Conservation (phyloP, 2,329 filamentous ascomycete genomes). For the Exutisphaerella laricina region DNA sequence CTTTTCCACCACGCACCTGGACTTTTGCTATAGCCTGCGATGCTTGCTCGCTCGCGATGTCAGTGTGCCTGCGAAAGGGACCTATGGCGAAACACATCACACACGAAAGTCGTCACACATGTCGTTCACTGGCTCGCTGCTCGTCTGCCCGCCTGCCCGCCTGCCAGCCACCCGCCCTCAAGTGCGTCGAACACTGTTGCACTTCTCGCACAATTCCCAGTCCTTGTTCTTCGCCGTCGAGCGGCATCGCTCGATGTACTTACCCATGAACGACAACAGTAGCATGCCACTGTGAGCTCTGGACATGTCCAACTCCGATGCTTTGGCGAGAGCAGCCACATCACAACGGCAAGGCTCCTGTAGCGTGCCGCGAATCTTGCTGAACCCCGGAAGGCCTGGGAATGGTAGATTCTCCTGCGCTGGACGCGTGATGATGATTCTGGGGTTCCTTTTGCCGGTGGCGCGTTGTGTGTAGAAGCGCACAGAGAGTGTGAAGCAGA, state of each 20-base stretch:
- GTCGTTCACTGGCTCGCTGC: neutral
- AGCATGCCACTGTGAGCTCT: neutral
- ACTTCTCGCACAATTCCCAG: constrained; percentile 3
- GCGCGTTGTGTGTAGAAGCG: neutral
- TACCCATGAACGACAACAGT: neutral
- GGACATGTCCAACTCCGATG: neutral
- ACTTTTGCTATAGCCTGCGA: too few relatives aligned
- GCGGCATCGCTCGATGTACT: neutral
- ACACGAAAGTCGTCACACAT: too few relatives aligned
- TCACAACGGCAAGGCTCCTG: constrained; percentile 9
- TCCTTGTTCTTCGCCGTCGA: neutral
- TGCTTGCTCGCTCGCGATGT: too few relatives aligned
- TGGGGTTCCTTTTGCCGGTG: neutral
- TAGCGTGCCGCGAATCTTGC: constrained; percentile 2
- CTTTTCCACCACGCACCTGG: too few relatives aligned
- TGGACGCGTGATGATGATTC: neutral
- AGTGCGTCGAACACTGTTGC: constrained; percentile 2
- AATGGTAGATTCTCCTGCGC: neutral
- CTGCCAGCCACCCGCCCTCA: neutral
- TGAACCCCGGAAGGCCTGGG: constrained; percentile 1
- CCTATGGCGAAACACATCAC: too few relatives aligned
- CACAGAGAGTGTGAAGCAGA: neutral
- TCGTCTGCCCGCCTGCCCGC: neutral
- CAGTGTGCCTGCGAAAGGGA: too few relatives aligned
- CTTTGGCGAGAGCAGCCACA: constrained; percentile 1